A percentile compares a stretch with the other conserved stretches of the same genome.
phyloP scores from a whole-genome alignment of 352 stramenopile species.

The Phytophthora hibernalis region DNA sequence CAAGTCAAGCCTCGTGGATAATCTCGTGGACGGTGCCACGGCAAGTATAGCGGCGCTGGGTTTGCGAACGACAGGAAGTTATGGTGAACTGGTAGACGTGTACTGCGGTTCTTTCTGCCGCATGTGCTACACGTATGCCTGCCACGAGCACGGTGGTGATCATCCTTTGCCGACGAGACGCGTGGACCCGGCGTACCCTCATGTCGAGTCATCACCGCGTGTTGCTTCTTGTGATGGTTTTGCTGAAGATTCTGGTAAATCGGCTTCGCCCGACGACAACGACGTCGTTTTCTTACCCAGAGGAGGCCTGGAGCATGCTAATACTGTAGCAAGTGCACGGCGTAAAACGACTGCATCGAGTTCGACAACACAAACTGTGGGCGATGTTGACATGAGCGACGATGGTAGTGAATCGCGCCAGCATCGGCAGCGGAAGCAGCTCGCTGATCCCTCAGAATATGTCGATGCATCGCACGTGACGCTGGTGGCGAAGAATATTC shows the following conservation, averaged over 20 bases:
- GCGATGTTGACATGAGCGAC: conserved; percentile 3
- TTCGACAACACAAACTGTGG: background rate
- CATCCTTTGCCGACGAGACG: conserved; percentile 63
- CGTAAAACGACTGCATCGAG: background rate
- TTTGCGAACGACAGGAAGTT: conserved; percentile 60
- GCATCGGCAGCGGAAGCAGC: conserved; percentile 2
- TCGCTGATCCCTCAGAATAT: conserved; percentile 56
- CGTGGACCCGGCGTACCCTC: conserved; percentile 65
- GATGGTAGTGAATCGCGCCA: background rate
- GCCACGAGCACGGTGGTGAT: conserved; percentile 87
- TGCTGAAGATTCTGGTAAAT: background rate
- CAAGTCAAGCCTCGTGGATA: conserved; percentile 57
- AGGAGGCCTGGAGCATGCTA: background rate
- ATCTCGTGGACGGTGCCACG: conserved; percentile 21
- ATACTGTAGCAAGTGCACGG: background rate
- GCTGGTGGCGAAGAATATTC: conserved; percentile 53
- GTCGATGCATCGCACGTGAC: conserved; percentile 54
- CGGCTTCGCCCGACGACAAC: conserved; percentile 8
- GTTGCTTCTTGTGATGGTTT: conserved; percentile 8
- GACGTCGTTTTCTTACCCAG: conserved; percentile 20
- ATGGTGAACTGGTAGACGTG: conserved; percentile 76
- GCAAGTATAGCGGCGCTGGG: conserved; percentile 36
- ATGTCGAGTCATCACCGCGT: conserved; percentile 31
- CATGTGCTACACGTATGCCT: conserved; percentile 93
- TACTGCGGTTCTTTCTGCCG: conserved; percentile 91